Evolutionary conservation across 78 protist species (phyloP), one percentile per base, ranked within the genome.

Genomic region (Blattamonas nauphoetae): DNA sequence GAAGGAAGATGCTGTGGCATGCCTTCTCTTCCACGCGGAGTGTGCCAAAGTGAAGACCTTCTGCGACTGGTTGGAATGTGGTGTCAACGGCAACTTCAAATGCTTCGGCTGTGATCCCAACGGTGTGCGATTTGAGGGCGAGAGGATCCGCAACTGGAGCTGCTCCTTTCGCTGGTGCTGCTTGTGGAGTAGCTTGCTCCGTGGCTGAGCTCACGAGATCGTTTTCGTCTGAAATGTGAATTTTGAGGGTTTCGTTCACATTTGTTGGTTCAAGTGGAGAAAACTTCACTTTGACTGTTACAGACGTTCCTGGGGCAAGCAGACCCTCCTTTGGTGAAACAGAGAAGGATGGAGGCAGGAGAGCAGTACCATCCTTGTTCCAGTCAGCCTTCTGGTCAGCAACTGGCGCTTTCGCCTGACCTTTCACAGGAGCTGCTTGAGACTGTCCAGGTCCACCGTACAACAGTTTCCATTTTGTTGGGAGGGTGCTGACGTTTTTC

Each of bases 101-200:
- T 21, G 93, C 91, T 44, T 91, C 93, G 80, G 92, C 95, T 0
- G 3, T 0, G 1, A 90, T 29, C 35, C 0, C 0, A 35, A 84
- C 71, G 64, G 41, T 3, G 33, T 41, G 32, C 46, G 5, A 1
- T 44, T 34, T 3, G 71, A 1, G 1, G 35, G 6, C 80, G 42
- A 21, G 45, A 42, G 78, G 29, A 29, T 32, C 21, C 35, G n/a
- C n/a, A n/a, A n/a, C n/a, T 21, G 29, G 77, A 29, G 77, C 21
- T 55, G 77, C 35, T 32, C 77, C 77, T 29, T 29, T 55, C 35
- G 35, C 21, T 55, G 29, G 77, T 33, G 41, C 63, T 32, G 84
- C n/a, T 38, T 80, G 84, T 38, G 84, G 41, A 21, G 1, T 6
- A 1, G 1, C 77, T 1, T 3, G 89, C 86, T n/a, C 45, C 46